Base-by-base conservation (phyloP, 768 basidiomycete species). In the Leccinum sublutescens region DNA sequence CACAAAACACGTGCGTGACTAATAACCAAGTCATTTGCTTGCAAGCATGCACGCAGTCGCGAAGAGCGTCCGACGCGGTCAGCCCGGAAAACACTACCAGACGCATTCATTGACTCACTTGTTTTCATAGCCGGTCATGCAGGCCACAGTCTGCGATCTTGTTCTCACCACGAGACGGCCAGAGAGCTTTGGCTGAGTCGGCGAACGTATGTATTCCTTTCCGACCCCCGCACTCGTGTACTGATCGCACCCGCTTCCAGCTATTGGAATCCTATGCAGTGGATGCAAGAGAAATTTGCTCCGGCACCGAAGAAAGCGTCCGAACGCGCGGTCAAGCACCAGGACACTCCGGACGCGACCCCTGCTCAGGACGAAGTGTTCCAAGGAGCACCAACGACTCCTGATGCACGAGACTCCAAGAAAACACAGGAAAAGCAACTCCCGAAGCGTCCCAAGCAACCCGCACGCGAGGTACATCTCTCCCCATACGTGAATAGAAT, bases 201-300 rank as follows among this genome's bases (percentile, higher is more conserved):
- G 36, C 77, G 83, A 64, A 64, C 77, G 84, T 85, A 74, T 33
- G 82, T 73, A 36, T 11, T 47, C 5, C 49, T 48, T 40, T 53
- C 25, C 19, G 23, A 48, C 11, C 14, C 9, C 21, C 34, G 6
- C 55, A 5, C 34, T 27, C 40, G 25, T 57, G 33, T 31, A 36
- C 54, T 62, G 57, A 52, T 19, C 52, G 19, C n/a, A 31, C 50
- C 52, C 23, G 38, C 27, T 58, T 77, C 74, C 29, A 84, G 85
- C 62, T 80, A 80, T 45, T 78, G 82, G 62, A 82, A 78, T 64
- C 87, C 88, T 23, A 65, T 89, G 48, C 74, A 77, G 17, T 90
- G 88, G 88, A 69, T 91, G 9, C 80, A 79, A 59, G 81, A 88
- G 50, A 84, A 82, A 56, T 75, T 90, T 14, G 75, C 75, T 3